Conservation (phyloP, 345 rosid species). For the Carallia brachiata region DNA sequence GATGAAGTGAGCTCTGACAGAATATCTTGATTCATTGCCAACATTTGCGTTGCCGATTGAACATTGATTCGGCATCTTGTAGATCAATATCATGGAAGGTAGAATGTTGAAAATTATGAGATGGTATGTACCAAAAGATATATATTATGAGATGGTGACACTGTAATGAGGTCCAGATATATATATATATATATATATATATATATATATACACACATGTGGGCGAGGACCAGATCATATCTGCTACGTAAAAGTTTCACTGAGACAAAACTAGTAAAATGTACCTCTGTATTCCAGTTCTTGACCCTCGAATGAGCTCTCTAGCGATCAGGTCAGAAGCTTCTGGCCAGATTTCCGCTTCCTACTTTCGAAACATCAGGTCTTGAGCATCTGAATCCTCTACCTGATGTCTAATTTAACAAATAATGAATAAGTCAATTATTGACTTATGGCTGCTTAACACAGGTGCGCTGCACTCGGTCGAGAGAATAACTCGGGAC, state of each 20-base stretch:
- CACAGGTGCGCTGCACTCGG: too few species aligned
- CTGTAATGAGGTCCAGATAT: background rate
- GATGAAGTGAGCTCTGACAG: too few species aligned
- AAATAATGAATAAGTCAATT: background rate
- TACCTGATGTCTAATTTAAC: conserved; percentile 21
- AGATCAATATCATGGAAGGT: background rate
- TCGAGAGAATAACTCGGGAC: too few species aligned
- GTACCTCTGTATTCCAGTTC: background rate
- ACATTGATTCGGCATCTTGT: too few species aligned
- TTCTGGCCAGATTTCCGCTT: conserved; percentile 4
- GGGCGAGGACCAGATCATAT: background rate
- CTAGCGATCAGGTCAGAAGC: background rate
- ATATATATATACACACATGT: too few species aligned
- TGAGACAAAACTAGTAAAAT: background rate
- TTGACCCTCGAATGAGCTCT: background rate
- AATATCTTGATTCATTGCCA: too few species aligned
- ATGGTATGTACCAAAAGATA: too few species aligned
- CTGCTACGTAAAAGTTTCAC: background rate
- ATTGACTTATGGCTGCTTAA: too few species aligned
- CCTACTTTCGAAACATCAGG: background rate
- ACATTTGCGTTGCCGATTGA: too few species aligned
- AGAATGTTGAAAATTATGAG: background rate
- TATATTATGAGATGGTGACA: background rate
- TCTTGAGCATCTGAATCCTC: background rate
- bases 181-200: background rate